A percentile compares a stretch with the other conserved stretches of the same genome.
phyloP scores from a whole-genome alignment of 768 basidiomycete species.

The Baorangia bicolor region DNA sequence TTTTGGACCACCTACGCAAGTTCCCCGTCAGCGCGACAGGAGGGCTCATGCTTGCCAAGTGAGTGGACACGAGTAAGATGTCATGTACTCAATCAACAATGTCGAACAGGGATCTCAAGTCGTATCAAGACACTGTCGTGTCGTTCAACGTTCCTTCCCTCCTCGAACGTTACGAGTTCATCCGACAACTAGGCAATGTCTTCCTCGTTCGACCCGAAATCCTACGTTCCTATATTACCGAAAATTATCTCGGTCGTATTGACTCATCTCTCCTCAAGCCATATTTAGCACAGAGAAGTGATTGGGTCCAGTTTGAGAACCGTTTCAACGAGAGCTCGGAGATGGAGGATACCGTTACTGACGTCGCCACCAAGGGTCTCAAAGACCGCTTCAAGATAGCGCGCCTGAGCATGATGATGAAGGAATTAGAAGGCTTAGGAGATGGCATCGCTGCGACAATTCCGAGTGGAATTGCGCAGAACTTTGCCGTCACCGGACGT shows the following conservation, averaged over 20 bases:
- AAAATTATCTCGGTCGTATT: constrained; percentile 90
- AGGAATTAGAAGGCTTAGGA: constrained; percentile 71
- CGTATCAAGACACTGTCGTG: constrained; percentile 88
- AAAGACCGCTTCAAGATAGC: constrained; percentile 63
- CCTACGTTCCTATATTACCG: constrained; percentile 92
- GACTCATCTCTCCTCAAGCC: constrained; percentile 84
- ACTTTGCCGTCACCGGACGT: constrained; percentile 49
- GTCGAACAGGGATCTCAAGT: constrained; percentile 79
- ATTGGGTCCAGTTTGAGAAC: constrained; percentile 86
- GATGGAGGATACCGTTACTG: constrained; percentile 40
- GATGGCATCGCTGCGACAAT: constrained; percentile 61
- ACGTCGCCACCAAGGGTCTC: constrained; percentile 43
- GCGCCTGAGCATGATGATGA: constrained; percentile 82
- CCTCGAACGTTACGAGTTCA: constrained; percentile 95
- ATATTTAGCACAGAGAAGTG: constrained; percentile 86
- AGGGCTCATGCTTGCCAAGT: constrained; percentile 98
- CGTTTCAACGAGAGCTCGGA: constrained; percentile 65
- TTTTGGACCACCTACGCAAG: constrained; percentile 93
- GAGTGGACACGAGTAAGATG: constrained; percentile 28
- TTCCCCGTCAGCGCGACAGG: constrained; percentile 97
- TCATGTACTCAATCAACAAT: neutral
- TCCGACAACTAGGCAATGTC: constrained; percentile 94
- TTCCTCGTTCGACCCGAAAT: constrained; percentile 97
- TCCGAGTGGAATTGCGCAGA: constrained; percentile 55
- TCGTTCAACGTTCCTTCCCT: constrained; percentile 83